Base-by-base conservation (phyloP, 208 protist genomes). In the Leishmania amazonensis region DNA sequence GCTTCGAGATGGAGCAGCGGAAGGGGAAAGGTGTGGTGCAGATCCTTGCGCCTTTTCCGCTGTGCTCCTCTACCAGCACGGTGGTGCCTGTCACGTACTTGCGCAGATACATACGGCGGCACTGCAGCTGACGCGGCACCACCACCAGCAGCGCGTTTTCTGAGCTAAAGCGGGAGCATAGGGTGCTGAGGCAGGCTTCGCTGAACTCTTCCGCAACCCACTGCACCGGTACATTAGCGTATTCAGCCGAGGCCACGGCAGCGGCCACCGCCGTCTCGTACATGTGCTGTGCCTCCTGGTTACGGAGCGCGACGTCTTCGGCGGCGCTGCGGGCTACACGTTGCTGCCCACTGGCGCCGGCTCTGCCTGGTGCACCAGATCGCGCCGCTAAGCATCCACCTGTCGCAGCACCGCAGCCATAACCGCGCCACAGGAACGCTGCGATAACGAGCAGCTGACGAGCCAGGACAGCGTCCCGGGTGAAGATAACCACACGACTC, bases 191-290 rank as follows among this genome's bases (percentile, higher is more conserved):
- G 1, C 51, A 51, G 31, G 71, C 60, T 72, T 90, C 86, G 72
- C 58, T 76, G 80, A 93, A 94, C 75, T 96, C 91, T 75, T 93
- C 86, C 3, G 67, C 73, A 35, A 96, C 80, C 93, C 93, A 96
- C 77, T 96, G 93, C 17, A 96, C 85, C 13, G 91, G 91, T 62
- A 93, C 78, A 78, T 90, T 86, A 8, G 85, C 81, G 80, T 88
- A 86, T 7, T 78, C 86, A 62, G 83, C 91, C 9, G 87, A 91
- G 15, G 58, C 9, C 17, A 91, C 90, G 24, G 81, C 78, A 19
- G 85, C 93, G 9, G 90, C 92, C 79, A 96, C 89, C 17, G 86
- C 86, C 11, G 75, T 86, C 38, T 83, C 85, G 62, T 86, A 91
- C 78, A 82, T 87, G 72, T 85, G 79, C 24, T 77, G 87, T 38